These are phyloP conservation scores for Penicillium samsonianum DNA, from an alignment of 495 filamentous ascomycete species.

Conservation along the genomic window DNA sequence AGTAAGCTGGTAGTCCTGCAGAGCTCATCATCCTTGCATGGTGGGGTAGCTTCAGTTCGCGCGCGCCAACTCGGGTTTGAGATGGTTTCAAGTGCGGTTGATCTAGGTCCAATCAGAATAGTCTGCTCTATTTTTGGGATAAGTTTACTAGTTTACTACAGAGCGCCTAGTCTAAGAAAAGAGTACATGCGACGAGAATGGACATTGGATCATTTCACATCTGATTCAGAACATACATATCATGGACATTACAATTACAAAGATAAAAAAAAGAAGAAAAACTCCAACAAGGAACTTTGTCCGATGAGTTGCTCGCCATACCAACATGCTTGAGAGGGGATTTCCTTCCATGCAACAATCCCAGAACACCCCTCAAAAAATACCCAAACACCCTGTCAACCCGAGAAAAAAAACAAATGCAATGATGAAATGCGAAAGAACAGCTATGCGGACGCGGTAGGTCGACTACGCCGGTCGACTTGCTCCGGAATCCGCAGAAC, in stretches of 20 bases:
- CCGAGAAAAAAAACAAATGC: slow-evolving; percentile 15
- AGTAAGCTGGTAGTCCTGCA: neutral
- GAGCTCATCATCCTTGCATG: neutral
- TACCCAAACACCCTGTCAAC: slow-evolving; percentile 11
- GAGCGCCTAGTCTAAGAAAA: slow-evolving; percentile 1
- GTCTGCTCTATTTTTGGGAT: neutral
- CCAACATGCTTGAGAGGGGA: slow-evolving; percentile 33
- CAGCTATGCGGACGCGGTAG: neutral
- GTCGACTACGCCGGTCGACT: slow-evolving; percentile 40
- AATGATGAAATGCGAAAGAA: slow-evolving; percentile 8
- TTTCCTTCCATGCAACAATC: slow-evolving; percentile 30
- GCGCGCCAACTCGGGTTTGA: slow-evolving; percentile 24
- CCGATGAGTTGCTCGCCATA: slow-evolving; percentile 24
- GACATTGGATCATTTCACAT: slow-evolving; percentile 11
- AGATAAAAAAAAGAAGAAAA: slow-evolving; percentile 2
- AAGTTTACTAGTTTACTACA: neutral
- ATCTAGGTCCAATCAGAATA: slow-evolving; percentile 20
- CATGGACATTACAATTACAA: slow-evolving; percentile 28
- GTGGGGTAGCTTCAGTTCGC: slow-evolving; percentile 24
- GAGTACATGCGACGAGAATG: neutral
- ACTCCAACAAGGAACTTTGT: slow-evolving; percentile 12
- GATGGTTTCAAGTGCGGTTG: slow-evolving; percentile 18
- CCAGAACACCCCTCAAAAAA: slow-evolving; percentile 18
- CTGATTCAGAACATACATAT: slow-evolving; percentile 26
- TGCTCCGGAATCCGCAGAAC: slow-evolving; percentile 33